Evolutionary conservation across 805 yeast genomes (phyloP).

Genomic region (Torulaspora quercuum): DNA sequence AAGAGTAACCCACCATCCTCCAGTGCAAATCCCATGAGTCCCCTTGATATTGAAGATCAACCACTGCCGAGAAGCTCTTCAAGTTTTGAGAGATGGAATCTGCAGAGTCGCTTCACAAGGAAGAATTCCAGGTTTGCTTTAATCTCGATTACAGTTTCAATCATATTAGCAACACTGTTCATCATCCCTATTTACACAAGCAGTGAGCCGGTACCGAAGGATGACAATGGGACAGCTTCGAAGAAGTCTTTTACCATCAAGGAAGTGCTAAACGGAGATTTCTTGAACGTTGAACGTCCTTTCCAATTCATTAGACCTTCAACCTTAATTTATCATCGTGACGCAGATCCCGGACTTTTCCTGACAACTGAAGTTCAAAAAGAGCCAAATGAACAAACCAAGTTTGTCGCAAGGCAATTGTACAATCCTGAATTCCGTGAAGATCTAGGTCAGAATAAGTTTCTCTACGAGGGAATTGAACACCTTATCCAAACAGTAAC

Average conservation of each 20-base stretch:
- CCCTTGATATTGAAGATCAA: constrained; percentile 9
- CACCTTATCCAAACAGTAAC: constrained; percentile 42
- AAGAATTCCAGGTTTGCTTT: constrained; percentile 3
- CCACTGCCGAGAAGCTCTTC: constrained; percentile 1
- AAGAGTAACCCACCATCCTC: constrained; percentile 1
- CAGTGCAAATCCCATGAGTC: too few species aligned
- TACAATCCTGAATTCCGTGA: constrained; percentile 24
- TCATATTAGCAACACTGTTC: constrained; percentile 3
- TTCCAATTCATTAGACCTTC: constrained; percentile 32
- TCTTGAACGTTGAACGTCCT: constrained; percentile 21
- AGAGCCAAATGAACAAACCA: constrained; percentile 14
- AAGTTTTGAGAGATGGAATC: constrained; percentile 1
- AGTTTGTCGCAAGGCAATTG: constrained; percentile 35
- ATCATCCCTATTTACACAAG: constrained; percentile 3
- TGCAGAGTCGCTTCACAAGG: not conserved
- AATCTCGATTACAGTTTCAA: not conserved
- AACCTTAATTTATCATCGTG: constrained; percentile 19
- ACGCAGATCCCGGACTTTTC: constrained; percentile 47
- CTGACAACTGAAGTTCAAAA: constrained; percentile 19
- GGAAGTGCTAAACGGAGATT: constrained; percentile 27
- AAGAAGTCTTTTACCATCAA: constrained; percentile 10
- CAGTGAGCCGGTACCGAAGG: not conserved
- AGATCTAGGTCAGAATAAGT: constrained; percentile 31
- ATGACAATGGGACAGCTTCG: constrained; percentile 1
- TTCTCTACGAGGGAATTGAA: constrained; percentile 42